Evolutionary conservation across 148 eudicot genomes (phyloP).

Genomic region (Fallopia convolvulus): DNA sequence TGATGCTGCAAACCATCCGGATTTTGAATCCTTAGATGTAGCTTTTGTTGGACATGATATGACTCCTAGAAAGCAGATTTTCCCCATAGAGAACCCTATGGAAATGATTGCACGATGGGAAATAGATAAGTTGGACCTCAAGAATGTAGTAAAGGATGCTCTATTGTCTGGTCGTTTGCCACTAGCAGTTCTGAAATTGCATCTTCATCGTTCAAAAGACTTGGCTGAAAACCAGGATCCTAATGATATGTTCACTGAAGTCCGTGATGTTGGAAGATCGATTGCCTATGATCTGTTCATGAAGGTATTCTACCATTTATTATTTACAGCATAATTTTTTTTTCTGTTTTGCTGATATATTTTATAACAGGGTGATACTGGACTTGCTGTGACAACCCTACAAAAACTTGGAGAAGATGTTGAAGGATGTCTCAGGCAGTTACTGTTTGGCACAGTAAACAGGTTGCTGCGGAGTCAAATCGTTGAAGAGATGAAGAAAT

Average conservation of each 20-base stretch:
- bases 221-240: slow-evolving; percentile 40
- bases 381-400: slow-evolving; percentile 69
- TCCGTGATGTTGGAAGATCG: slow-evolving; percentile 81
- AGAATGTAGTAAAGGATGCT: slow-evolving; percentile 80
- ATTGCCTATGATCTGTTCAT: slow-evolving; percentile 83
- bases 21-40: slow-evolving; percentile 29
- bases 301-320: slow-evolving; percentile 41
- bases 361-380: slow-evolving; percentile 75
- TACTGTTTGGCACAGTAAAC: slow-evolving; percentile 80
- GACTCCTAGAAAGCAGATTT: slow-evolving; percentile 25
- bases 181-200: slow-evolving; percentile 88
- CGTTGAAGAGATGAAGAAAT: slow-evolving; percentile 58
- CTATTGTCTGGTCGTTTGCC: slow-evolving; percentile 91
- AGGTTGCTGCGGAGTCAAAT: slow-evolving; percentile 69
- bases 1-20: slow-evolving; percentile 20
- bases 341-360: background rate
- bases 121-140: slow-evolving; percentile 66
- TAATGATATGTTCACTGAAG: slow-evolving; percentile 77
- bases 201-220: slow-evolving; percentile 56
- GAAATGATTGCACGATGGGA: slow-evolving; percentile 98
- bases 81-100: slow-evolving; percentile 65
- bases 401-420: slow-evolving; percentile 96
- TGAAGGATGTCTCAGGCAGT: slow-evolving; percentile 71
- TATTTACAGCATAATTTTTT: background rate
- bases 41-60: slow-evolving; percentile 33